Conservation (phyloP, 2,329 filamentous ascomycete genomes). For the Pseudogymnoascus sp. region DNA sequence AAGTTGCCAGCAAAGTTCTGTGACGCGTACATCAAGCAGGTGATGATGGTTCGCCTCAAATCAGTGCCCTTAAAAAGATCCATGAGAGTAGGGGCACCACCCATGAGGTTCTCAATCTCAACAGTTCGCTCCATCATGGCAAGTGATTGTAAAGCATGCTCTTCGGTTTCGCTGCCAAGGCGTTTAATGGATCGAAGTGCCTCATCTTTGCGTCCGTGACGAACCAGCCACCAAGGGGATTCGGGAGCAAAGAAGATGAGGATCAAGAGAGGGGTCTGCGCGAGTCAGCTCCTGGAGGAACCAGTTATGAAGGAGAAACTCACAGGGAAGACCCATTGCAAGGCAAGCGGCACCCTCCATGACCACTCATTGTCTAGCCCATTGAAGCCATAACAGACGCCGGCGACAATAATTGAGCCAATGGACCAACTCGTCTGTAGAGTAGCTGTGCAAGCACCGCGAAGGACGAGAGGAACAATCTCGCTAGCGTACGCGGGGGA, state of each 20-base stretch:
- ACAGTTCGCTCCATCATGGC: slow-evolving; percentile 52
- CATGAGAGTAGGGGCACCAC: slow-evolving; percentile 34
- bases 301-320: neutral
- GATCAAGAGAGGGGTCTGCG: slow-evolving; percentile 41
- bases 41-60: slow-evolving; percentile 43
- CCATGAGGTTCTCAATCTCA: slow-evolving; percentile 38
- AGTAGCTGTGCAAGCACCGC: slow-evolving; percentile 49
- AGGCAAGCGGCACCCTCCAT: slow-evolving; percentile 41
- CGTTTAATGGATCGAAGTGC: slow-evolving; percentile 39
- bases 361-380: slow-evolving; percentile 26
- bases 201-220: slow-evolving; percentile 31
- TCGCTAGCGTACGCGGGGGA: slow-evolving; percentile 52
- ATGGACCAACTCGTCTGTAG: slow-evolving; percentile 58
- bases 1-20: slow-evolving; percentile 54
- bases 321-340: slow-evolving; percentile 49
- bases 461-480: slow-evolving; percentile 47
- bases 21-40: slow-evolving; percentile 47
- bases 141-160: slow-evolving; percentile 36
- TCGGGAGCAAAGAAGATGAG: slow-evolving; percentile 39
- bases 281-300: neutral
- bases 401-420: slow-evolving; percentile 50
- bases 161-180: slow-evolving; percentile 35
- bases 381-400: slow-evolving; percentile 45
- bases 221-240: slow-evolving; percentile 41
- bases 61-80: slow-evolving; percentile 49